phyloP scores from a whole-genome alignment of 805 yeast species.

The Candida oleophila region DNA sequence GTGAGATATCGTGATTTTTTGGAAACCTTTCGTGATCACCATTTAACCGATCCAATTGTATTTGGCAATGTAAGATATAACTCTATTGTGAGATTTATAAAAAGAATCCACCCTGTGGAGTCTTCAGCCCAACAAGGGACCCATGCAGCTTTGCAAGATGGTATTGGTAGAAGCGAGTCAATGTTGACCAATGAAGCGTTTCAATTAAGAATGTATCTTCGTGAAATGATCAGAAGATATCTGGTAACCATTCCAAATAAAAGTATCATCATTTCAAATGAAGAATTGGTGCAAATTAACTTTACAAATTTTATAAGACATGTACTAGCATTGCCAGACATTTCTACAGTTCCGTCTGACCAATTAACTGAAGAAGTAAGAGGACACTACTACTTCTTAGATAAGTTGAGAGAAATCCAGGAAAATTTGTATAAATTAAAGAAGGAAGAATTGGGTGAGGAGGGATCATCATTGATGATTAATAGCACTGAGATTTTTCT shows the following conservation, averaged over 20 bases:
- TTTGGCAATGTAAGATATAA: slow-evolving; percentile 35
- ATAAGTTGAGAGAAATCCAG: slow-evolving; percentile 24
- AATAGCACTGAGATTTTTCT: slow-evolving; percentile 19
- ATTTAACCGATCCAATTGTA: slow-evolving; percentile 34
- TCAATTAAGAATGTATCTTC: not conserved
- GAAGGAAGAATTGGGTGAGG: slow-evolving; percentile 28
- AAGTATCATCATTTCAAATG: slow-evolving; percentile 12
- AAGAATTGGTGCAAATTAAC: slow-evolving; percentile 39
- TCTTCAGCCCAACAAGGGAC: not conserved
- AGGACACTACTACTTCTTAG: slow-evolving; percentile 28
- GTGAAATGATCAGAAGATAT: not conserved
- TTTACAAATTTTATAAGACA: slow-evolving; percentile 36
- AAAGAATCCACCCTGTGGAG: slow-evolving; percentile 8
- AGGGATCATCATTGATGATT: slow-evolving; percentile 12
- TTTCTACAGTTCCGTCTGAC: slow-evolving; percentile 10
- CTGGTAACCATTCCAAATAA: not conserved
- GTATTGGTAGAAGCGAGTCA: not conserved
- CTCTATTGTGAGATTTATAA: slow-evolving; percentile 28
- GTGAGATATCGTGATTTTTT: slow-evolving; percentile 32
- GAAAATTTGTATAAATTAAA: slow-evolving; percentile 24
- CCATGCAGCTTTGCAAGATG: not conserved
- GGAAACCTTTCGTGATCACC: slow-evolving; percentile 29
- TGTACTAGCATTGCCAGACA: slow-evolving; percentile 29
- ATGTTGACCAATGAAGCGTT: not conserved
- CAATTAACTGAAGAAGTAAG: slow-evolving; percentile 19